Base-by-base conservation (phyloP, 148 eudicot species). In the Camellia sinensis region DNA sequence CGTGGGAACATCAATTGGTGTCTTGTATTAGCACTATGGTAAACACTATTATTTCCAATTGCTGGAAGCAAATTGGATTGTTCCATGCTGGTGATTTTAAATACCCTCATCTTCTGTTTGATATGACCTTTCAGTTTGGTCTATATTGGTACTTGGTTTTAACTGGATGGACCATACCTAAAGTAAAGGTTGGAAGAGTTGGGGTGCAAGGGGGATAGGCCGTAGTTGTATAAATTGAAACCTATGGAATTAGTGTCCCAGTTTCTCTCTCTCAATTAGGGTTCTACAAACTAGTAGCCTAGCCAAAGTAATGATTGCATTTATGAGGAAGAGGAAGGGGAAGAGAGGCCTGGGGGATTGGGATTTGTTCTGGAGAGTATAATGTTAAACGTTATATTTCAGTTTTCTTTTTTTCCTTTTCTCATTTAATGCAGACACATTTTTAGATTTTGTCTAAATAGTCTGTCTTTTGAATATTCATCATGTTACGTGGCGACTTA, bases 401-500 rank as follows among this genome's bases (percentile, higher is more conserved):
- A 52, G 18, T 29, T 19, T 68, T 4, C 5, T 22, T 12, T 17
- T 60, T 44, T 44, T 74, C 21, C 46, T 0, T 21, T 18, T 67
- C 17, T 14, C 59, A 19, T 52, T 41, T 48, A 48, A 48, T 48
- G 52, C 7, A 48, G 52, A 48, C 7, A 48, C 21, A 29, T 37
- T 81, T 15, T 44, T 29, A 0, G 40, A 70, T 54, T 67, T 81
- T 59, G 52, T 48, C 52, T 7, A 62, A 60, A 61, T 1, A 29
- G 37, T 29, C 37, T 60, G 14, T 43, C 9, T 21, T 65, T 8
- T 73, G 0, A 21, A 2, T 77, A 70, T 62, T 61, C 45, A 21
- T 52, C 29, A 29, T 64, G 61, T 7, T 53, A 44, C 4, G 37
- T 81, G 84, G 81, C 14, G 59, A 83, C 59, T 85, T 81, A 67